Evolutionary conservation across 1,284 basidiomycete genomes (phyloP).

Genomic region (Sanguinoderma infundibulare): DNA sequence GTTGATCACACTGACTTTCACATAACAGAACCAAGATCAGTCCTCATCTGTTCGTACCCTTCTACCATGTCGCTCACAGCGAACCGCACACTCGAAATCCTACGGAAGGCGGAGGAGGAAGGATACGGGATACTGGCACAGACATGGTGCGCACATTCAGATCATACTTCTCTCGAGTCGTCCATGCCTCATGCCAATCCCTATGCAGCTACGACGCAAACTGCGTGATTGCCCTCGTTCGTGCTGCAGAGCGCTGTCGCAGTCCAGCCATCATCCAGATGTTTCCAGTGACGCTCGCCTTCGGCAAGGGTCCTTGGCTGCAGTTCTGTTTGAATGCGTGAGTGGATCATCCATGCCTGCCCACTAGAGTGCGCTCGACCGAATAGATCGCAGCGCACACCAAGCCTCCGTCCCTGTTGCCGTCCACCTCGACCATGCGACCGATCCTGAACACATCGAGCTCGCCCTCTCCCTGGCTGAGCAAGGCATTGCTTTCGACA

Average conservation of each 20-base stretch:
- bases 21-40: too few species aligned
- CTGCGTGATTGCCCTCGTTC: slow-evolving; percentile 49
- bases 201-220: slow-evolving; percentile 47
- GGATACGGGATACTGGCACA: slow-evolving; percentile 51
- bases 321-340: slow-evolving; percentile 51
- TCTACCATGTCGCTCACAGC: slow-evolving; percentile 21
- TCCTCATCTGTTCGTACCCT: too few species aligned
- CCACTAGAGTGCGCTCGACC: not conserved
- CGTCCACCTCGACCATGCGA: slow-evolving; percentile 55
- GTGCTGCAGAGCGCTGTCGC: slow-evolving; percentile 47
- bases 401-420: slow-evolving; percentile 52
- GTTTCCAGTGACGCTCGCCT: slow-evolving; percentile 51
- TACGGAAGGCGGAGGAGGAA: slow-evolving; percentile 46
- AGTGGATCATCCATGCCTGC: slow-evolving; percentile 15
- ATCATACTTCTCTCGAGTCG: not conserved
- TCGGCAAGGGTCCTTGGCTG: slow-evolving; percentile 51
- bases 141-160: slow-evolving; percentile 39
- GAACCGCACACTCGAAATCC: slow-evolving; percentile 48
- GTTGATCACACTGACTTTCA: too few species aligned
- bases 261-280: slow-evolving; percentile 52
- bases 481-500: slow-evolving; percentile 51
- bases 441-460: slow-evolving; percentile 51
- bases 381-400: slow-evolving; percentile 37
- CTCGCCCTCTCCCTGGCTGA: slow-evolving; percentile 50
- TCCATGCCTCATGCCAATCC: not conserved